Base-by-base conservation (phyloP, 768 basidiomycete genomes). In the Flagelloscypha sp. region DNA sequence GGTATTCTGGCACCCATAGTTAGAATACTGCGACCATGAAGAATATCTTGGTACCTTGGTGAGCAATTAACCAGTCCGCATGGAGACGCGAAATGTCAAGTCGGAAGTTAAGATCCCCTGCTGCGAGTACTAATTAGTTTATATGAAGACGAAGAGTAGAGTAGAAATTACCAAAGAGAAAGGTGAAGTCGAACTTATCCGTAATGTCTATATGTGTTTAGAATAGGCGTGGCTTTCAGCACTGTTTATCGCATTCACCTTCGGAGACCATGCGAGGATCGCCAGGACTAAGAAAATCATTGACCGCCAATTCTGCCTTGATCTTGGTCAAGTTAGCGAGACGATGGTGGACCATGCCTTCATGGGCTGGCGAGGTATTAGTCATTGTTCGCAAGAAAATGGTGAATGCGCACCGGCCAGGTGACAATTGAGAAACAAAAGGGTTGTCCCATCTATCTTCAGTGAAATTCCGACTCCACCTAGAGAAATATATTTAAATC, bases 341-440 rank as follows among this genome's bases (percentile, higher is more conserved):
- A n/a, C 92, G 74, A 44, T 90, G 73, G 24, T 81, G 65, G 8
- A 82, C 61, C 45, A 74, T 84, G 20, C 74, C 80, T 54, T 83
- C 83, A 41, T 87, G 85, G 7, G 86, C 86, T 85, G 43, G 27
- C 40, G 29, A 37, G 10, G 31, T 24, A 32, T 37, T 16, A 10
- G 30, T 27, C 24, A 36, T 13, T 3, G 12, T 15, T 20, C 2
- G 2, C 19, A 28, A 19, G 9, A 7, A 15, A 12, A 35, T 18
- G 10, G 17, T 20, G 9, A 13, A 40, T 7, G 51, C 63, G 24
- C 42, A 76, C 87, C 90, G 13, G 93, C 86, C 17, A 95, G 65
- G 56, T 97, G 93, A 0, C 87, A 84, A 47, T 94, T 95, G 48
- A 95, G 59, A 55, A 97, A 94, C 9, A 97, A 65, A 29, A 95